These are phyloP conservation scores for Ascoidea rubescens DNA, from an alignment of 805 yeast species.

Conservation along the genomic window DNA sequence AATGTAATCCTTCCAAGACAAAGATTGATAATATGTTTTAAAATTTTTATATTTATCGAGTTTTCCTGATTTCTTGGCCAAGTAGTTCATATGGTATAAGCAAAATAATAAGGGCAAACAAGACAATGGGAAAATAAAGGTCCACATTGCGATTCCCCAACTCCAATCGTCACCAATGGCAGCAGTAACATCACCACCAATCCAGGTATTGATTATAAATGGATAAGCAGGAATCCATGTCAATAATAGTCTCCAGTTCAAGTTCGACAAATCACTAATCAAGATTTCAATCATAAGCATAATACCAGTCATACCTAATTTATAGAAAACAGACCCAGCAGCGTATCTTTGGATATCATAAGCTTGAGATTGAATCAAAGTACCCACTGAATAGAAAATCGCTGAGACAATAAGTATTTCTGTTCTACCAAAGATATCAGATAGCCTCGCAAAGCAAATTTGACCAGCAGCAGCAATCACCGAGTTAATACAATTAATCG, in stretches of 20 bases:
- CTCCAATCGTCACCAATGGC: conserved; percentile 27
- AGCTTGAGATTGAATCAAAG: conserved; percentile 42
- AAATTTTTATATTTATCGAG: conserved; percentile 21
- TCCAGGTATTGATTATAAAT: conserved; percentile 67
- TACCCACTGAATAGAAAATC: conserved; percentile 38
- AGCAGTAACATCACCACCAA: conserved; percentile 42
- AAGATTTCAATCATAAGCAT: conserved; percentile 41
- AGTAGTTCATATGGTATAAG: conserved; percentile 30
- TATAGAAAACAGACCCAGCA: conserved; percentile 38
- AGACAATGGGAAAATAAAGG: conserved; percentile 38
- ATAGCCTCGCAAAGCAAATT: conserved; percentile 38
- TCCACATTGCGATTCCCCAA: conserved; percentile 52
- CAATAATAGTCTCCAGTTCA: conserved; percentile 57
- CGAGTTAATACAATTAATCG: conserved; percentile 34
- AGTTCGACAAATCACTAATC: conserved; percentile 50
- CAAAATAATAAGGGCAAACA: conserved; percentile 34
- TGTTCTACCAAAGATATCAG: conserved; percentile 43
- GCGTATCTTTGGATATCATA: conserved; percentile 36
- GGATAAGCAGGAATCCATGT: conserved; percentile 61
- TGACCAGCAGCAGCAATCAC: conserved; percentile 47
- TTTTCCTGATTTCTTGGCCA: conserved; percentile 29
- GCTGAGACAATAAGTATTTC: conserved; percentile 31
- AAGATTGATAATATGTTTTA: conserved; percentile 10
- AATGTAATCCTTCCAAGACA: conserved; percentile 1
- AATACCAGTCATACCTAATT: conserved; percentile 46